Base-by-base conservation (phyloP, 495 filamentous ascomycete species). In the Trichoderma virens region DNA sequence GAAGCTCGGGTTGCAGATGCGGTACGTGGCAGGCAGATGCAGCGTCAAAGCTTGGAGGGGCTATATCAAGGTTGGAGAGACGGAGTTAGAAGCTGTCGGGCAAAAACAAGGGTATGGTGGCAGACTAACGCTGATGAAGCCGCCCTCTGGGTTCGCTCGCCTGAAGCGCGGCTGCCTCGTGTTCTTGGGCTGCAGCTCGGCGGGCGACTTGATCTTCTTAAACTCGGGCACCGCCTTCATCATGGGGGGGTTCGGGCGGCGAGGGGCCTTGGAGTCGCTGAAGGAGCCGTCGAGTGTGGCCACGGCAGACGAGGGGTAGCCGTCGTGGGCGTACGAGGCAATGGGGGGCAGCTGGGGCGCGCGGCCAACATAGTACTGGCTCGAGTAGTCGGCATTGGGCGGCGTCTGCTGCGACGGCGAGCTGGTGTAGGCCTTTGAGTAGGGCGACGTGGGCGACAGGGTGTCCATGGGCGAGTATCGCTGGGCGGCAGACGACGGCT, bases 1-100 rank as follows among this genome's bases (percentile, higher is more conserved):
- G 82, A 99, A 99, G 64, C 82, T 85, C 1, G 95, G 93, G 70
- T 99, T 99, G 80, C 95, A 99, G 75, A 99, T 98, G 62, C 94
- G 87, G 75, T 99, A 99, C 2, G 95, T 98, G 13, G 93, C 84
- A 5, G 95, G 93, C 6, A 99, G 84, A 70, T 98, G 92, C 27
- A 88, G 88, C 13, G 95, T 99, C 65, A 99, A 81, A 23, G 95
- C 93, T 90, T 97, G 92, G 61, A 99, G 82, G 60, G 95, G 95
- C 93, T 97, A 71, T 30, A 67, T 64, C 20, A 27, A 61, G 41
- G 23, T 2, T 7, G 56, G 18, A 31, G 27, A 16, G 32, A 6
- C 4, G 14, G 9, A 5, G 11, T 18, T 60, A 20, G 27, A 31
- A 35, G 34, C 25, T 2, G 23, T 30, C 27, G 63, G 62, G 62